Evolutionary conservation across 2,329 filamentous ascomycete genomes (phyloP).

Genomic region (Sporothrix humicola): DNA sequence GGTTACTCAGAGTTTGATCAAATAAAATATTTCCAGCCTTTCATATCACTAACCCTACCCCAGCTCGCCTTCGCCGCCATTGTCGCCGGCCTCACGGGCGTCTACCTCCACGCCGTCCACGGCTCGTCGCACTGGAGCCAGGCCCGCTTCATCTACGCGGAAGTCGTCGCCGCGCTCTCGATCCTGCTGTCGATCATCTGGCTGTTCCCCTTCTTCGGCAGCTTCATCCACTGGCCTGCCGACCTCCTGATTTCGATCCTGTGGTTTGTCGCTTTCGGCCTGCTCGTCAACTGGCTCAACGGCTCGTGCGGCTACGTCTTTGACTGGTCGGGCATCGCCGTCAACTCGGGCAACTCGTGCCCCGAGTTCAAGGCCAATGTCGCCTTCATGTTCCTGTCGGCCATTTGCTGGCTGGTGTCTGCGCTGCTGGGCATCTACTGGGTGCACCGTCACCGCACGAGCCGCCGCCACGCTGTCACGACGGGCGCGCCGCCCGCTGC

Average conservation of each 20-base stretch:
- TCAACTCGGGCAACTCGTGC: slow-evolving; percentile 60
- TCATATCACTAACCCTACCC: not conserved
- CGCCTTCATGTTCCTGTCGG: slow-evolving; percentile 74
- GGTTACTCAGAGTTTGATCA: slow-evolving; percentile 14
- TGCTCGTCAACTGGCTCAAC: slow-evolving; percentile 62
- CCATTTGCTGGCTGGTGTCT: slow-evolving; percentile 72
- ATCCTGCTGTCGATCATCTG: slow-evolving; percentile 73
- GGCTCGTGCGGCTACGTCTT: slow-evolving; percentile 62
- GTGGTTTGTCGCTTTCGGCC: slow-evolving; percentile 73
- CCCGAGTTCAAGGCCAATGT: slow-evolving; percentile 72
- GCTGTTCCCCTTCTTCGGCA: slow-evolving; percentile 71
- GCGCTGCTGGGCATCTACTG: slow-evolving; percentile 63
- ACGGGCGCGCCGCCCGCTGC: not conserved
- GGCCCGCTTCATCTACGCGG: slow-evolving; percentile 75
- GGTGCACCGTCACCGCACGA: slow-evolving; percentile 52
- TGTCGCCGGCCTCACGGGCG: slow-evolving; percentile 71
- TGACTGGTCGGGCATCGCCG: slow-evolving; percentile 62
- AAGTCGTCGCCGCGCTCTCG: slow-evolving; percentile 71
- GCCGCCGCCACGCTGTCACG: not conserved
- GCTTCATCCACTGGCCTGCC: slow-evolving; percentile 72
- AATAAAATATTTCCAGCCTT: not conserved
- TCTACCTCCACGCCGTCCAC: slow-evolving; percentile 63
- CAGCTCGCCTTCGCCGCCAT: slow-evolving; percentile 71
- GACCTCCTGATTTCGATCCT: slow-evolving; percentile 71
- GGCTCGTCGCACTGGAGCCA: slow-evolving; percentile 58